These are phyloP conservation scores for Pulveroboletus sp. DNA, from an alignment of 768 basidiomycete species.

Conservation along the genomic window DNA sequence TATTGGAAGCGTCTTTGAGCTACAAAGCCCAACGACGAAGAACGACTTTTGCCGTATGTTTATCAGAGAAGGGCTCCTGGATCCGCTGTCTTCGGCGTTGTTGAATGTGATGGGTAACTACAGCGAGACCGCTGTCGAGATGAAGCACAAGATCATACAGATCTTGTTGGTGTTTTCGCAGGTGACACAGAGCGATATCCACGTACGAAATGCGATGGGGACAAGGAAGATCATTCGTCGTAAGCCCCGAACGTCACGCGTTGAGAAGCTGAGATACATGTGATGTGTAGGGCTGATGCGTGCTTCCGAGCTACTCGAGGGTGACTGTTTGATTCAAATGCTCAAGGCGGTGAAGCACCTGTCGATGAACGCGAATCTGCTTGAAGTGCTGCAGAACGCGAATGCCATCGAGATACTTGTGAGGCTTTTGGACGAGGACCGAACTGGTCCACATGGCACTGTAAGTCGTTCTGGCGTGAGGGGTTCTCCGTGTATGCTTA, in stretches of 20 bases:
- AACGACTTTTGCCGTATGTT: slow-evolving; percentile 99
- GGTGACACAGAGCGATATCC: slow-evolving; percentile 92
- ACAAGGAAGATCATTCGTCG: slow-evolving; percentile 86
- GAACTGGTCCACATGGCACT: slow-evolving; percentile 73
- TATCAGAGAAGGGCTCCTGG: slow-evolving; percentile 90
- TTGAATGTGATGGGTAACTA: slow-evolving; percentile 82
- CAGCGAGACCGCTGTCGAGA: slow-evolving; percentile 62
- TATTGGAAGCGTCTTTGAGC: slow-evolving; percentile 92
- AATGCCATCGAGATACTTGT: slow-evolving; percentile 93
- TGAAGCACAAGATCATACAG: slow-evolving; percentile 87
- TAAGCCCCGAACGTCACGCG: slow-evolving; percentile 41
- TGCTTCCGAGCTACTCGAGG: slow-evolving; percentile 82
- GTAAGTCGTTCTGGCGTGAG: slow-evolving; percentile 42
- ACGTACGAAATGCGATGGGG: slow-evolving; percentile 90
- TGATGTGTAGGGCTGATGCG: slow-evolving; percentile 69
- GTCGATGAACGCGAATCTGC: slow-evolving; percentile 86
- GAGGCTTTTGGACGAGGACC: slow-evolving; percentile 77
- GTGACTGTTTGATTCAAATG: slow-evolving; percentile 84
- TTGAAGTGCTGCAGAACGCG: slow-evolving; percentile 94
- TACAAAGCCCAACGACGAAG: slow-evolving; percentile 94
- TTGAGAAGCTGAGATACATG: slow-evolving; percentile 1
- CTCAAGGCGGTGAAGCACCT: slow-evolving; percentile 96
- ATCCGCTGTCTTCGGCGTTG: slow-evolving; percentile 87
- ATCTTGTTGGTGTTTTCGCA: slow-evolving; percentile 91
- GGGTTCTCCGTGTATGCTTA: not conserved